A percentile compares a stretch with the other conserved stretches of the same genome.
These are phyloP conservation scores for Claviceps cyperi DNA, from an alignment of 2,329 filamentous ascomycete genomes.

Conservation along the genomic window DNA sequence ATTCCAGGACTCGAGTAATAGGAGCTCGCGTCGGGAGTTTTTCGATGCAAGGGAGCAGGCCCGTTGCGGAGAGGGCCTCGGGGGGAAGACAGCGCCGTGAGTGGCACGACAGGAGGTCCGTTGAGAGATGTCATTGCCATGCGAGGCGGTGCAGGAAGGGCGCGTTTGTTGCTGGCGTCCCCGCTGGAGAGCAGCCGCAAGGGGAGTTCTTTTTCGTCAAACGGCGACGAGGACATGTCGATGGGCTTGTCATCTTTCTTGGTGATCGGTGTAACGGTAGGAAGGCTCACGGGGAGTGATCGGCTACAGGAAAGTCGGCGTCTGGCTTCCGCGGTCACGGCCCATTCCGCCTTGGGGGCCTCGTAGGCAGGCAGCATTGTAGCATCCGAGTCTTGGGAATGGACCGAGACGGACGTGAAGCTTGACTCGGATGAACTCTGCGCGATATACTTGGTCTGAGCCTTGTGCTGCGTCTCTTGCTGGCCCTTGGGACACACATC, in stretches of 20 bases:
- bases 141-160: slow-evolving; percentile 18
- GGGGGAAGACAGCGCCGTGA: slow-evolving; percentile 16
- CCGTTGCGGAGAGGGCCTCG: slow-evolving; percentile 9
- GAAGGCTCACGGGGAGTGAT: slow-evolving; percentile 6
- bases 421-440: slow-evolving; percentile 11
- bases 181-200: slow-evolving; percentile 16
- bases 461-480: neutral
- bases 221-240: slow-evolving; percentile 17
- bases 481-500: slow-evolving; percentile 8
- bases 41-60: slow-evolving; percentile 9
- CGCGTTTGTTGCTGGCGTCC: slow-evolving; percentile 9
- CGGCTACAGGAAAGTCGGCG: neutral
- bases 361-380: slow-evolving; percentile 8
- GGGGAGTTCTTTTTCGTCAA: slow-evolving; percentile 20
- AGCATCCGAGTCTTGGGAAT: slow-evolving; percentile 9
- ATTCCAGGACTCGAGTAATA: slow-evolving; percentile 9
- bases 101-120: slow-evolving; percentile 12
- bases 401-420: slow-evolving; percentile 14
- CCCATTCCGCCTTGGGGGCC: slow-evolving; percentile 6
- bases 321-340: neutral
- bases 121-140: slow-evolving; percentile 14
- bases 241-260: neutral
- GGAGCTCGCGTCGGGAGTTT: slow-evolving; percentile 15
- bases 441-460: neutral
- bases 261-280: neutral